Evolutionary conservation across 1,284 basidiomycete genomes (phyloP), one percentile per base, ranked within the genome.

Genomic region (Sanghuangporus sanghuang): DNA sequence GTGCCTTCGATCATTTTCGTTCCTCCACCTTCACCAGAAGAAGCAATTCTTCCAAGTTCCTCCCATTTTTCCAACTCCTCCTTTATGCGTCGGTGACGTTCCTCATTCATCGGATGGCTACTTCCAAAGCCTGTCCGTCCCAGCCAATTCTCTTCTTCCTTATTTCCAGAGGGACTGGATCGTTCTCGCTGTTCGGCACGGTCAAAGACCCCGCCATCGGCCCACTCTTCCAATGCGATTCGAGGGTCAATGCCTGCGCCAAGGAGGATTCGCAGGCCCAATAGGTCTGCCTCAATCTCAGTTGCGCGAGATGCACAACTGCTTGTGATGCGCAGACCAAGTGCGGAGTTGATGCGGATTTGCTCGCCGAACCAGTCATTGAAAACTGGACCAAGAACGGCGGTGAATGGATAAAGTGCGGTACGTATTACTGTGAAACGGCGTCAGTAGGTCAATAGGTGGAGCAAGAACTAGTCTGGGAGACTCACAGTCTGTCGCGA

Each of bases 291-390:
- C 18, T 64, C 63, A 21, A 57, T 44, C 48, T 64, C 63, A 32
- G 63, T 59, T 6, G 39, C 54, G 38, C 63, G 58, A 5, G 58
- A 61, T 23, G 57, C 58, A 21, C 63, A 64, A n/a, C 54, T 61
- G 36, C 52, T 61, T 52, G 57, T 57, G 21, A 64, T 27, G 14
- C 55, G 53, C 39, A 64, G 40, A 18, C 58, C 58, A 32, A 61
- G 59, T 35, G 63, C 63, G 35, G 63, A 64, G 39, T 49, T 61
- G 36, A 42, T 35, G 36, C 59, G 57, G 16, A 64, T 55, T 11
- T 48, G 63, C 35, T 64, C 52, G 1, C 63, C 58, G 35, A 64
- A 57, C 62, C 62, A 64, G 57, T 64, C 62, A 40, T 64, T 64
- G 50, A 64, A 64, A 9, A 48, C 42, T 32, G 63, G 63, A 14